Conservation (phyloP, 108 stramenopile species). For the Fragilaria crotonensis region DNA sequence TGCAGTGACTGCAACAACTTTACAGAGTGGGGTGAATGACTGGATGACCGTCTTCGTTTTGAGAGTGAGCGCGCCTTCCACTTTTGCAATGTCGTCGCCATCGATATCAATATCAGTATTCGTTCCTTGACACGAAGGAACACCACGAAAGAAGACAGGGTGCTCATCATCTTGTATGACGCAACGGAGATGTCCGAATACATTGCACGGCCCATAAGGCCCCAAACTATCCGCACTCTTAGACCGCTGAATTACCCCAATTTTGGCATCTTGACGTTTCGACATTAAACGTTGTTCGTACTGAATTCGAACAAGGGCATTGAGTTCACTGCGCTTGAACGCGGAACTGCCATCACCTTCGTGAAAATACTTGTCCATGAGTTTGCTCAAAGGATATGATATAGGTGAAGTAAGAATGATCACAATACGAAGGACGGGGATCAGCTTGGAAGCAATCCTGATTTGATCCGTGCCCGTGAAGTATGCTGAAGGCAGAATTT, state of each 20-base stretch:
- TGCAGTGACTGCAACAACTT: constrained; percentile 45
- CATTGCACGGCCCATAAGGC: too few relatives aligned
- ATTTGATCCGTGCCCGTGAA: constrained; percentile 93
- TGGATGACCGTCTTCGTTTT: constrained; percentile 57
- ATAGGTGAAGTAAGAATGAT: constrained; percentile 77
- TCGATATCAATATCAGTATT: neutral
- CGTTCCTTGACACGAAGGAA: neutral
- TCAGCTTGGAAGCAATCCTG: constrained; percentile 58
- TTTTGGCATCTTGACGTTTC: constrained; percentile 7
- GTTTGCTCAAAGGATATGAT: constrained; percentile 78
- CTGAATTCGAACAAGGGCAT: constrained; percentile 72
- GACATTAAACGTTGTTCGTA: constrained; percentile 63
- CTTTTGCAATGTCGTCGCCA: constrained; percentile 57
- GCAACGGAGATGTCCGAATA: neutral
- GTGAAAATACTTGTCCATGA: constrained; percentile 72
- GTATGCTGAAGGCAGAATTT: constrained; percentile 80
- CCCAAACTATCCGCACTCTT: constrained; percentile 10
- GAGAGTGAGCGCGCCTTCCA: constrained; percentile 74
- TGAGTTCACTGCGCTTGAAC: constrained; percentile 57
- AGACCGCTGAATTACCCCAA: constrained; percentile 2
- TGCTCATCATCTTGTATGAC: neutral
- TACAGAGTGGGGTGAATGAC: constrained; percentile 44
- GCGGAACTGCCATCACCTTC: constrained; percentile 35
- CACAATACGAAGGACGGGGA: constrained; percentile 72
- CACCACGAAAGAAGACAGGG: neutral